phyloP scores from a whole-genome alignment of 2,329 filamentous ascomycete genomes.

The Ophiosphaerella korrae region DNA sequence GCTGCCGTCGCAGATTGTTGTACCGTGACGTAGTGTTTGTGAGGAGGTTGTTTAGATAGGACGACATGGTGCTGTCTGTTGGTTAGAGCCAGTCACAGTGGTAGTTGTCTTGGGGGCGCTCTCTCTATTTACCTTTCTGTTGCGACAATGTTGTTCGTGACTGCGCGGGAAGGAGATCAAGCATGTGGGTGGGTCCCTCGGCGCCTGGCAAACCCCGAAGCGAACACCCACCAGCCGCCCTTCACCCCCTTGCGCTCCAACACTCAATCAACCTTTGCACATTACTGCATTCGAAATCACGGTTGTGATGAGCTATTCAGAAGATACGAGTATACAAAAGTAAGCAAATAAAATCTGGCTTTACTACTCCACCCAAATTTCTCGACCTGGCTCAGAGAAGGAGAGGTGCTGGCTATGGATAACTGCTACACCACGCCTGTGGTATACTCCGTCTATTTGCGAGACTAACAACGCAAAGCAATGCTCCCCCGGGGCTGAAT shows the following conservation, averaged over 20 bases:
- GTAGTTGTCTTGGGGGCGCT: neutral
- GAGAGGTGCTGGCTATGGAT: neutral
- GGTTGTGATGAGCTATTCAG: no score
- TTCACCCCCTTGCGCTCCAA: no score
- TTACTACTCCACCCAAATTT: no score
- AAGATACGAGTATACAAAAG: no score
- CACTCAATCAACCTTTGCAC: no score
- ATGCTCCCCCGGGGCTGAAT: neutral
- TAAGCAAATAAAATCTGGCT: no score
- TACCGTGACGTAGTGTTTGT: constrained; percentile 62
- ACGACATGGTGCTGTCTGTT: constrained; percentile 53
- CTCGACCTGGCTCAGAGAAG: neutral
- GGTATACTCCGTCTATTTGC: neutral
- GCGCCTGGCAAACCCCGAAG: no score
- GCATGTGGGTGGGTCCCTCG: no score
- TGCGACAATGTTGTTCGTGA: no score
- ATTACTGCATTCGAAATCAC: no score
- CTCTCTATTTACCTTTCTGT: neutral
- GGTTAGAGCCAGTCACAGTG: neutral
- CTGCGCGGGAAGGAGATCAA: no score
- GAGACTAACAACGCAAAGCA: neutral
- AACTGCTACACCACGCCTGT: neutral
- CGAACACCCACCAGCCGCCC: no score
- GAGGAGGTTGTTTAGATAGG: constrained; percentile 78
- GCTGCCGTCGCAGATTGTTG: constrained; percentile 64